Base-by-base conservation (phyloP, 306 rosid genomes). In the Glycine tomentella region DNA sequence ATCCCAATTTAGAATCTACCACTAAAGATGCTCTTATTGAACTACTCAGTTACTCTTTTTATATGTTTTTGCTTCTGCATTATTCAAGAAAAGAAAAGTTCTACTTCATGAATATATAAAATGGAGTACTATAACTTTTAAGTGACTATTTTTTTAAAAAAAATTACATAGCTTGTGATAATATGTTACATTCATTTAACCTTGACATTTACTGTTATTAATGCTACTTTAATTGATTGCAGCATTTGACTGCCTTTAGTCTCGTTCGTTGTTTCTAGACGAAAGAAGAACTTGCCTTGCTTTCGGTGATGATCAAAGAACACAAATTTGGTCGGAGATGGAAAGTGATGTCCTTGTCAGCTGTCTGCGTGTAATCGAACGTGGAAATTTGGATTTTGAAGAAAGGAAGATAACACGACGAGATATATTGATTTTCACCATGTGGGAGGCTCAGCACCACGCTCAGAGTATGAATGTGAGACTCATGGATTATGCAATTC, bases 191-290 rank as follows among this genome's bases (percentile, higher is more conserved):
- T 20, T 42, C 46, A 46, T 16, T 57, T 57, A 57, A 57, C 63
- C 7, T 59, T 3, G 13, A 63, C 2, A 63, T 34, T 13, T 34
- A 63, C 48, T 13, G 20, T 20, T 13, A 64, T 5, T 36, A 14
- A 64, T 64, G 69, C 2, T 7, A 64, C 69, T 53, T 53, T 38
- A 56, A 33, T 45, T 34, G 42, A 73, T 62, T 62, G 53, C 53
- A 70, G 56, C 20, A 36, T 16, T 80, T 71, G 71, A 69, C 62
- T 44, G 42, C 62, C 69, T 69, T 6, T 20, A 63, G 16, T 64
- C 3, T 1, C 2, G 14, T 73, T 53, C 33, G 15, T 52, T 61
- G 77, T 14, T 63, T 81, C 46, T 20, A 25, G 67, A 63, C 36
- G 20, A 13, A 7, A 16, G n/a, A n/a, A n/a, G 59, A 44, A 31